phyloP scores from a whole-genome alignment of 2,329 filamentous ascomycete species.

The Penicillium frequentans region DNA sequence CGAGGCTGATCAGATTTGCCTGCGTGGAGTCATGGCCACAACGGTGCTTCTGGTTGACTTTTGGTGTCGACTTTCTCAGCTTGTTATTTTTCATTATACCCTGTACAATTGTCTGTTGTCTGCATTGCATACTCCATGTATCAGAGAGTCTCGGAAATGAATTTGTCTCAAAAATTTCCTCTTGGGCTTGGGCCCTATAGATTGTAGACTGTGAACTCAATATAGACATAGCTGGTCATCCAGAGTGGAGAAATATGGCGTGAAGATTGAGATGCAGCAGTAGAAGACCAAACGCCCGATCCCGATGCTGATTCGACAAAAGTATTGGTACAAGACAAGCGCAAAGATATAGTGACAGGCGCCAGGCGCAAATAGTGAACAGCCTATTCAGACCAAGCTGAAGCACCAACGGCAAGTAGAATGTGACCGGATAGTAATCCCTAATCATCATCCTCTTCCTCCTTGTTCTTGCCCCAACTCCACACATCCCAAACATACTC shows the following conservation, averaged over 20 bases:
- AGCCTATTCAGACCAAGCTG: not conserved
- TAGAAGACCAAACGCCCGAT: constrained; percentile 14
- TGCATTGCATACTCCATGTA: too few relatives aligned
- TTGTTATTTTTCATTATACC: too few relatives aligned
- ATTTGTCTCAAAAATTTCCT: not conserved
- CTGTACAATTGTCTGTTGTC: too few relatives aligned
- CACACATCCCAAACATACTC: constrained; percentile 50
- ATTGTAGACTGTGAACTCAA: not conserved
- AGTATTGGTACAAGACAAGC: constrained; percentile 14
- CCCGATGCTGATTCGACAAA: constrained; percentile 16
- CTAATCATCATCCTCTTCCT: constrained; percentile 17
- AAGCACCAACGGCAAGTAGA: not conserved
- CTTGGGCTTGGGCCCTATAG: not conserved
- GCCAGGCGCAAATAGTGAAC: not conserved
- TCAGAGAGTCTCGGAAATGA: too few relatives aligned
- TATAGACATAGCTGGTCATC: not conserved
- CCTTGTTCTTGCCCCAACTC: constrained; percentile 38
- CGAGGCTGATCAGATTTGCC: not conserved
- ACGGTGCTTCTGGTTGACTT: not conserved
- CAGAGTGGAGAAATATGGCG: not conserved
- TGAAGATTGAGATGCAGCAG: not conserved
- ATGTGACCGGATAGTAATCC: not conserved
- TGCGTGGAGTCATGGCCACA: not conserved
- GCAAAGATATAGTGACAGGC: constrained; percentile 1
- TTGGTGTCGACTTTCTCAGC: not conserved